Conservation (phyloP, 345 rosid genomes). For the Eucalyptus pauciflora region DNA sequence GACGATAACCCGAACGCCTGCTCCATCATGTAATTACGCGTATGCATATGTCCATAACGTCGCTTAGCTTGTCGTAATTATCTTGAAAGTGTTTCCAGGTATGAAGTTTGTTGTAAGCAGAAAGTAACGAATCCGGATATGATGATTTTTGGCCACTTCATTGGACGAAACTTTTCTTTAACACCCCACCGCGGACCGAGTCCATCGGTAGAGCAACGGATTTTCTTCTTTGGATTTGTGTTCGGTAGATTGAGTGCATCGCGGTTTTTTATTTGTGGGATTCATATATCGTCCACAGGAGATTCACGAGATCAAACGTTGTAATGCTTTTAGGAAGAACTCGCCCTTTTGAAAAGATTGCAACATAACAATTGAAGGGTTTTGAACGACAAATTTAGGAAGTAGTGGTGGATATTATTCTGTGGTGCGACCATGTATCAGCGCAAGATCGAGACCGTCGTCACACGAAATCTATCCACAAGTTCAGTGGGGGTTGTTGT, state of each 20-base stretch:
- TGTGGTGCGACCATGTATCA: not conserved
- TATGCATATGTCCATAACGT: not conserved
- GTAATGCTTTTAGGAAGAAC: not conserved
- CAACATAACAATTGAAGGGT: not conserved
- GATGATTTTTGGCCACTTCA: not conserved
- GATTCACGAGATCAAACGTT: not conserved
- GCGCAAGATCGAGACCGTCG: not conserved
- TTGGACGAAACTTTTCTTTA: not conserved
- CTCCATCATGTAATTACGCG: slow-evolving; percentile 34
- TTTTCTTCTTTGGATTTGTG: not conserved
- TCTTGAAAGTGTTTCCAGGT: not conserved
- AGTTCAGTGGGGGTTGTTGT: not conserved
- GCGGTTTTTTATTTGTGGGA: not conserved
- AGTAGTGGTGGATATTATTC: not conserved
- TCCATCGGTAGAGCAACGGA: not conserved
- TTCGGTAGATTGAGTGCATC: not conserved
- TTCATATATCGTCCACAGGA: not conserved
- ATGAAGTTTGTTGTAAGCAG: not conserved
- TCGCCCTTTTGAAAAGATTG: not conserved
- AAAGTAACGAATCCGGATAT: not conserved
- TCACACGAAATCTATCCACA: not conserved
- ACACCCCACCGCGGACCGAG: not conserved
- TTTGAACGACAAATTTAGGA: not conserved
- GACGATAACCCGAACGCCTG: slow-evolving; percentile 87
- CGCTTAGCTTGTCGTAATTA: not conserved